Evolutionary conservation across 495 filamentous ascomycete genomes (phyloP).

Genomic region (Emericellopsis terricola): DNA sequence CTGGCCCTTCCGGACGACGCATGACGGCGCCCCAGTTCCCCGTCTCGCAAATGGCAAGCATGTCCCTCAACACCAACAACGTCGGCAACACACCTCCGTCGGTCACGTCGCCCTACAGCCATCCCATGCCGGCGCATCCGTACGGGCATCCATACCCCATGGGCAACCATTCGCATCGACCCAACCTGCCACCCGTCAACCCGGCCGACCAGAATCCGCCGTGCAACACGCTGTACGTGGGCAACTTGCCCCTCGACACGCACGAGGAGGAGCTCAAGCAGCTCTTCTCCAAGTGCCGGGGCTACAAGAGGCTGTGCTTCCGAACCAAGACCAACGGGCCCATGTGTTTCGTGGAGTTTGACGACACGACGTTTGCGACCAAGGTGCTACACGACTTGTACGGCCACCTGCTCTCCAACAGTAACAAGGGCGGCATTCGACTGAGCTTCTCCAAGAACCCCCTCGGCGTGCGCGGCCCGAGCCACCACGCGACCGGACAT

Average conservation of each 20-base stretch:
- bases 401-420: slow-evolving; percentile 75
- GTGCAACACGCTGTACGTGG: slow-evolving; percentile 95
- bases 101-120: slow-evolving; percentile 30
- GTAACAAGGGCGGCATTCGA: slow-evolving; percentile 91
- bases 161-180: slow-evolving; percentile 36
- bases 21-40: slow-evolving; percentile 61
- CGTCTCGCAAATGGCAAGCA: slow-evolving; percentile 46
- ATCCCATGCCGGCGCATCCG: slow-evolving; percentile 27
- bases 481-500: slow-evolving; percentile 21
- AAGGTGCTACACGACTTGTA: slow-evolving; percentile 87
- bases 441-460: slow-evolving; percentile 98
- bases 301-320: slow-evolving; percentile 92
- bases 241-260: slow-evolving; percentile 85
- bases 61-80: slow-evolving; percentile 49
- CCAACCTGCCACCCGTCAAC: slow-evolving; percentile 75
- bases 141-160: slow-evolving; percentile 31
- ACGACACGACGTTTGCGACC: slow-evolving; percentile 85
- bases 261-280: slow-evolving; percentile 94
- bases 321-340: slow-evolving; percentile 96
- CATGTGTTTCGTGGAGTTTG: slow-evolving; percentile 99
- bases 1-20: slow-evolving; percentile 24
- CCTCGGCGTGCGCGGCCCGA: slow-evolving; percentile 56
- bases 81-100: no score
- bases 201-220: slow-evolving; percentile 95
- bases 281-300: slow-evolving; percentile 84